Evolutionary conservation across 2,329 filamentous ascomycete species (phyloP).

Genomic region (Aspergillus candidus): DNA sequence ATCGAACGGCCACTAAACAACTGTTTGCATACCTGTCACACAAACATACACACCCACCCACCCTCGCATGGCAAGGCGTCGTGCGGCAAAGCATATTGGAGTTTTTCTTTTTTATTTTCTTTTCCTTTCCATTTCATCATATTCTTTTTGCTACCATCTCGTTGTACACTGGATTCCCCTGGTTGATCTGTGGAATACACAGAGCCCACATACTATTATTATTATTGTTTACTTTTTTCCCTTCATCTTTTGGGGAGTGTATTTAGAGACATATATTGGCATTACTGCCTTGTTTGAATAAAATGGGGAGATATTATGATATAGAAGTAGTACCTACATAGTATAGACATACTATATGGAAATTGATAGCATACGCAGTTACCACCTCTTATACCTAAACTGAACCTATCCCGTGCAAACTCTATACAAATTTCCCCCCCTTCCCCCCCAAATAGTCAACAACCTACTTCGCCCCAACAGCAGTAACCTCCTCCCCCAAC

Average conservation of each 20-base stretch:
- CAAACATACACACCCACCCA: constrained; percentile 8
- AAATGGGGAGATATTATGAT: neutral
- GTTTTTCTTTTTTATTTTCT: constrained; percentile 16
- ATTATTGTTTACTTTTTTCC: constrained; percentile 3
- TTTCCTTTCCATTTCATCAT: neutral
- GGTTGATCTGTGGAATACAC: neutral
- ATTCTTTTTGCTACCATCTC: constrained; percentile 9
- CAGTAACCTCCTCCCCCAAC: constrained; percentile 66
- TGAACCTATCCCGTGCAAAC: too few relatives aligned
- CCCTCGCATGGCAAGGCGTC: constrained; percentile 31
- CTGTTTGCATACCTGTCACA: too few relatives aligned
- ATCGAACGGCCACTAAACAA: too few relatives aligned
- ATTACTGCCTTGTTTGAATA: neutral
- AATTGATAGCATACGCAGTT: too few relatives aligned
- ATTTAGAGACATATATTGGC: constrained; percentile 6
- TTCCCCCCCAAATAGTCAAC: too few relatives aligned
- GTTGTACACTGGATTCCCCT: constrained; percentile 7
- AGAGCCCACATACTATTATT: neutral
- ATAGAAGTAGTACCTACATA: too few relatives aligned
- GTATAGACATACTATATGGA: too few relatives aligned
- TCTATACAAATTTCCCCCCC: too few relatives aligned
- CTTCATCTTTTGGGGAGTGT: constrained; percentile 3
- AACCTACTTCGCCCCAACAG: constrained; percentile 18
- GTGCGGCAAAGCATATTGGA: constrained; percentile 23
- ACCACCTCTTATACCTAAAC: too few relatives aligned